Evolutionary conservation across 768 basidiomycete species (phyloP).

Genomic region (Suillus ampliporus): DNA sequence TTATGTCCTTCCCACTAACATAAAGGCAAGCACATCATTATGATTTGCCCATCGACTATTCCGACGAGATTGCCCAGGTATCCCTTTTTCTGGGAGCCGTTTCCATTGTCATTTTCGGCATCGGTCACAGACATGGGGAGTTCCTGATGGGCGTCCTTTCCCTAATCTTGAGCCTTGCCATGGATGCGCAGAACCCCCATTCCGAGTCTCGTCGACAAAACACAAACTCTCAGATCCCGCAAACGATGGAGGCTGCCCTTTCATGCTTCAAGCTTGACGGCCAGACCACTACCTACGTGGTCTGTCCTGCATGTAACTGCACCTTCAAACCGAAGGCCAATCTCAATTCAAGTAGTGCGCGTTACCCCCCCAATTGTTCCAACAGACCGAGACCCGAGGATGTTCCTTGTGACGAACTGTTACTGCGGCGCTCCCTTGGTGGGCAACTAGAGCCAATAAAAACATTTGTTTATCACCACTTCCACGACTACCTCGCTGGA

Average conservation of each 20-base stretch:
- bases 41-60: conserved; percentile 10
- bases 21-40: conserved; percentile 11
- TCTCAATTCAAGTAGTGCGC: background rate
- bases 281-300: conserved; percentile 20
- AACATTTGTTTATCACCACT: background rate
- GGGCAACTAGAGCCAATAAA: background rate
- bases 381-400: conserved; percentile 8
- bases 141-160: conserved; percentile 25
- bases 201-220: background rate
- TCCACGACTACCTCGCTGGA: background rate
- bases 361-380: conserved; percentile 16
- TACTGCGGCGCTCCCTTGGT: background rate
- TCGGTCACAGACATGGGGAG: conserved; percentile 17
- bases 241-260: conserved; percentile 12
- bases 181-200: background rate
- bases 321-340: conserved; percentile 10
- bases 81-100: conserved; percentile 25
- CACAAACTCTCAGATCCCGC: background rate
- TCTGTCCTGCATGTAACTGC: conserved; percentile 21
- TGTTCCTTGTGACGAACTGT: background rate
- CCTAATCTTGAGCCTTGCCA: conserved; percentile 17
- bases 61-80: conserved; percentile 23
- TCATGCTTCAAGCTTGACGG: conserved; percentile 19
- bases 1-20: background rate
- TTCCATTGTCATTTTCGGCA: conserved; percentile 22